Percentiles rank a stretch among this genome's conserved stretches.
Evolutionary conservation across 371 early-diverging fungal genomes (phyloP).

Genomic region (Mortierella sp.): DNA sequence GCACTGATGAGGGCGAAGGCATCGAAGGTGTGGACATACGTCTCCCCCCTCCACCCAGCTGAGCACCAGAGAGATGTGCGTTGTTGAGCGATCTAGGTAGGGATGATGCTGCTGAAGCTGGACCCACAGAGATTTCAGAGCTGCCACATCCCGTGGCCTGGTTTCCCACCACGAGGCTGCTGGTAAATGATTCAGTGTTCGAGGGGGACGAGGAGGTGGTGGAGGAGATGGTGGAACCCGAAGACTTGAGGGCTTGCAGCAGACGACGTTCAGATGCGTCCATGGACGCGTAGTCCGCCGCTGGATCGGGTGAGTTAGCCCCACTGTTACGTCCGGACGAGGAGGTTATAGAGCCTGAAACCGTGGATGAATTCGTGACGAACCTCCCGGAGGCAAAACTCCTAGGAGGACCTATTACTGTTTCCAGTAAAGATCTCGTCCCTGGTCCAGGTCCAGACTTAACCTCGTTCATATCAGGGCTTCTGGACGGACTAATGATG

Average conservation of each 20-base stretch:
- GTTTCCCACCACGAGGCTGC: constrained; percentile 10
- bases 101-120: background rate
- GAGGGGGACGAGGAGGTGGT: constrained; percentile 1
- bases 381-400: too few relatives aligned
- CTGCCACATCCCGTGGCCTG: constrained; percentile 19
- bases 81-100: constrained; percentile 2
- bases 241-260: too few relatives aligned
- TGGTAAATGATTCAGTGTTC: constrained; percentile 6
- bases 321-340: too few relatives aligned
- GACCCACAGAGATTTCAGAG: background rate
- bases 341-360: too few relatives aligned
- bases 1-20: constrained; percentile 1
- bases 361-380: too few relatives aligned
- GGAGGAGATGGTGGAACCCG: constrained; percentile 6
- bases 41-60: constrained; percentile 22
- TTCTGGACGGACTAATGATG: background rate
- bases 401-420: background rate
- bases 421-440: background rate
- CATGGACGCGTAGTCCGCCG: too few relatives aligned
- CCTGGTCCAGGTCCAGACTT: background rate
- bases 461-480: background rate
- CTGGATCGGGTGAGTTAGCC: too few relatives aligned
- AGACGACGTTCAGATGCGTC: too few relatives aligned
- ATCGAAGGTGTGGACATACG: constrained; percentile 45
- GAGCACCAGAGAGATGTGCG: constrained; percentile 21